These are phyloP conservation scores for Lagerstroemia fauriei DNA, from an alignment of 441 rosid species.

Conservation along the genomic window DNA sequence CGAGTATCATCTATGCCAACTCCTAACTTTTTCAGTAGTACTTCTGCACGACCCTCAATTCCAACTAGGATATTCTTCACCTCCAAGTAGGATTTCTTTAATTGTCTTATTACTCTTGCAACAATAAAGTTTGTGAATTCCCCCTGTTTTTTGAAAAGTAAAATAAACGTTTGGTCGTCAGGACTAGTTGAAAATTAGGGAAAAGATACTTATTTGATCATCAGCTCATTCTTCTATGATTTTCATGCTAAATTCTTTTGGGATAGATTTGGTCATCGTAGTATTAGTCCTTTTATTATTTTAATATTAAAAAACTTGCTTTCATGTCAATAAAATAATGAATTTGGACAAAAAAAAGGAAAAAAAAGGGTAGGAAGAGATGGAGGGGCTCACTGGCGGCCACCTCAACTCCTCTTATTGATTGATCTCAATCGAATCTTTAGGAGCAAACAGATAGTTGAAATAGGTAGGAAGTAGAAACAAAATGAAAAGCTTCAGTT, in stretches of 20 bases:
- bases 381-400: neutral
- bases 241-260: too few species aligned
- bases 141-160: neutral
- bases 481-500: too few species aligned
- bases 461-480: neutral
- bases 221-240: neutral
- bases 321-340: too few species aligned
- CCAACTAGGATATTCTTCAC: neutral
- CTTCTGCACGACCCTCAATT: neutral
- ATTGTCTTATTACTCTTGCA: neutral
- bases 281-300: too few species aligned
- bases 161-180: neutral
- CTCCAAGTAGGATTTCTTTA: constrained; percentile 4
- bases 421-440: too few species aligned
- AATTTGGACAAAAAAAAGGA: neutral
- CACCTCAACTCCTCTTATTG: too few species aligned
- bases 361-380: neutral
- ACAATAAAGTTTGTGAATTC: neutral
- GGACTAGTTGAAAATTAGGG: neutral
- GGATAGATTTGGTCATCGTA: too few species aligned
- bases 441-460: too few species aligned
- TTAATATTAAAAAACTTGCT: too few species aligned
- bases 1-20: neutral
- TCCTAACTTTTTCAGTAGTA: neutral
- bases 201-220: neutral